A percentile compares a stretch with the other conserved stretches of the same genome.
phyloP scores from a whole-genome alignment of 2,329 filamentous ascomycete species.

The Fusarium drepaniforme region DNA sequence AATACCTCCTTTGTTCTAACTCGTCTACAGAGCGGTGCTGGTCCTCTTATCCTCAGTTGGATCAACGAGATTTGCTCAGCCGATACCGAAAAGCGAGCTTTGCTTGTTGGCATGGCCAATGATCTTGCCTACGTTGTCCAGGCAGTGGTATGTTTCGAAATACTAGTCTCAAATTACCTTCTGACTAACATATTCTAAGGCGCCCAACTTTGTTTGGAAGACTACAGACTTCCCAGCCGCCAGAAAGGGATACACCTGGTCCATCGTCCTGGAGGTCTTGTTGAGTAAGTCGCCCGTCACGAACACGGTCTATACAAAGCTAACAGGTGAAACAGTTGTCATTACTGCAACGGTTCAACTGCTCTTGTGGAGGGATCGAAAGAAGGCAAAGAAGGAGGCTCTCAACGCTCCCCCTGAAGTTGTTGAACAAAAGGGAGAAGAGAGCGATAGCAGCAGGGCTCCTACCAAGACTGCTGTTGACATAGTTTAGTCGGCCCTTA shows the following conservation, averaged over 20 bases:
- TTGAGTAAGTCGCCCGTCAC: conserved; percentile 13
- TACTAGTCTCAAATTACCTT: background rate
- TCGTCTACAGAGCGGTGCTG: conserved; percentile 22
- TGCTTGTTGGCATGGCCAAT: conserved; percentile 26
- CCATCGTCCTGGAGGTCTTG: conserved; percentile 16
- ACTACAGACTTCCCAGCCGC: conserved; percentile 34
- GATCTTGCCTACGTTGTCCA: conserved; percentile 34
- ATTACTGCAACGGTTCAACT: background rate
- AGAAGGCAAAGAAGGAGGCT: background rate
- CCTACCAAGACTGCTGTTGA: background rate
- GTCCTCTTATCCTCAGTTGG: conserved; percentile 39
- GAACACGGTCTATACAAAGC: background rate
- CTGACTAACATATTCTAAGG: background rate
- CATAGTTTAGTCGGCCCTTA: background rate
- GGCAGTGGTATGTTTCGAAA: conserved; percentile 29
- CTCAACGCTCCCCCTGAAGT: background rate
- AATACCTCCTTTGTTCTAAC: background rate
- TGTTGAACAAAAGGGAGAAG: background rate
- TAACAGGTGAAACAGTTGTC: background rate
- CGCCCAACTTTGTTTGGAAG: conserved; percentile 35
- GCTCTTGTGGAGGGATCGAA: background rate
- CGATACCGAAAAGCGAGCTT: conserved; percentile 38
- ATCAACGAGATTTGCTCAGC: conserved; percentile 37
- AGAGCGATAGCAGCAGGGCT: background rate
- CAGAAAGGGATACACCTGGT: conserved; percentile 23